These are phyloP conservation scores for Candida endomychidarum DNA, from an alignment of 805 yeast species.

Conservation along the genomic window DNA sequence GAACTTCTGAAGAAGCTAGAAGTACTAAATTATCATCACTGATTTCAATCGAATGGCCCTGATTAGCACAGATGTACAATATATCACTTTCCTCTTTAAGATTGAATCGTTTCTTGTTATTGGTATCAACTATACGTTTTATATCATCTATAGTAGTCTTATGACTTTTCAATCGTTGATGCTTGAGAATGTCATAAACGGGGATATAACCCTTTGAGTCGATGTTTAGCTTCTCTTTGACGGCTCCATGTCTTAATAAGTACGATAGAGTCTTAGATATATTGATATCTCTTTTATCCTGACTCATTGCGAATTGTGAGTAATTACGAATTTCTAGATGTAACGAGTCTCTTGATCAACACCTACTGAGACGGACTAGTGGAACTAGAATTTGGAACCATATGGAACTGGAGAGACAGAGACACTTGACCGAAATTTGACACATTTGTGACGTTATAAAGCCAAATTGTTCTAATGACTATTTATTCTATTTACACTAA, in stretches of 20 bases:
- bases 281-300: constrained; percentile 41
- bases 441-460: too few relatives aligned
- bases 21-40: constrained; percentile 43
- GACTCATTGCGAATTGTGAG: constrained; percentile 6
- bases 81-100: constrained; percentile 34
- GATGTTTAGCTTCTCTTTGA: constrained; percentile 61
- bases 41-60: constrained; percentile 74
- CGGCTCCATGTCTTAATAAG: constrained; percentile 84
- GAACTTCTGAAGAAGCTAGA: constrained; percentile 40
- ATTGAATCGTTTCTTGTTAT: constrained; percentile 72
- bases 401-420: too few relatives aligned
- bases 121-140: constrained; percentile 55
- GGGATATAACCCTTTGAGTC: constrained; percentile 66
- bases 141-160: constrained; percentile 59
- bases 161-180: constrained; percentile 57
- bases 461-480: too few relatives aligned
- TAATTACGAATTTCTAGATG: too few relatives aligned
- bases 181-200: constrained; percentile 51
- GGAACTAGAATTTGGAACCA: too few relatives aligned
- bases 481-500: constrained; percentile 3
- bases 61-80: constrained; percentile 72
- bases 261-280: constrained; percentile 77
- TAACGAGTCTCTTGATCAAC: too few relatives aligned
- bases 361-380: too few relatives aligned
- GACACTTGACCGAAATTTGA: too few relatives aligned